Percentiles rank a stretch among this genome's conserved stretches.
phyloP scores from a whole-genome alignment of 768 basidiomycete species.

The Agaricus bisporus region DNA sequence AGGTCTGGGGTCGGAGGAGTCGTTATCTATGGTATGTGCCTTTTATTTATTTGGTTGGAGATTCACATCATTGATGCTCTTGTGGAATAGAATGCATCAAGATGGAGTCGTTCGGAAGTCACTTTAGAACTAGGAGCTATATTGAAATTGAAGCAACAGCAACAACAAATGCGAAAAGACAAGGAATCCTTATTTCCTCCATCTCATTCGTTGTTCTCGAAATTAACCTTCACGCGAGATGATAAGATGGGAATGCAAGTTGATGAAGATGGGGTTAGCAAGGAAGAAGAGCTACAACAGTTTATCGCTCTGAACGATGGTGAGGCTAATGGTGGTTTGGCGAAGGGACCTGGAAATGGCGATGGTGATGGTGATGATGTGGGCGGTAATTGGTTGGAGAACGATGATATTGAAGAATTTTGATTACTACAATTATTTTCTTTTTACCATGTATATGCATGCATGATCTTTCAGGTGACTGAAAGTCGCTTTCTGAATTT shows the following conservation, averaged over 20 bases:
- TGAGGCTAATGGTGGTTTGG: slow-evolving; percentile 7
- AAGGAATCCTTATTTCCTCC: neutral
- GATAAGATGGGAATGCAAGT: slow-evolving; percentile 27
- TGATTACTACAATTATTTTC: slow-evolving; percentile 5
- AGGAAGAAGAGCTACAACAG: slow-evolving; percentile 3
- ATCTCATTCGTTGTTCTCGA: slow-evolving; percentile 48
- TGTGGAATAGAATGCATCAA: slow-evolving; percentile 17
- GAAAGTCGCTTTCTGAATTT: no score
- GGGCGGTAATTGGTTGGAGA: slow-evolving; percentile 48
- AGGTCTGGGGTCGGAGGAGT: slow-evolving; percentile 16
- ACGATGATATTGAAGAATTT: slow-evolving; percentile 55
- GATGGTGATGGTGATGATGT: slow-evolving; percentile 21
- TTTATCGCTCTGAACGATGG: slow-evolving; percentile 13
- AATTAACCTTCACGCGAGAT: slow-evolving; percentile 37
- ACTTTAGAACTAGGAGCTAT: slow-evolving; percentile 55
- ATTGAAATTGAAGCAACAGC: slow-evolving; percentile 35
- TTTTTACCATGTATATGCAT: no score
- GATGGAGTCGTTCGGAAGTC: slow-evolving; percentile 46
- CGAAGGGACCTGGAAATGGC: neutral
- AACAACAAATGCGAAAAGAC: slow-evolving; percentile 18
- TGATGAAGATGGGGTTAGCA: slow-evolving; percentile 25
- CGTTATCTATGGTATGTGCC: neutral
- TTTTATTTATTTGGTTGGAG: neutral
- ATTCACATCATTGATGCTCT: neutral
- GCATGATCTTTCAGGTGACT: no score